phyloP scores from a whole-genome alignment of 2,329 filamentous ascomycete species.

The Apiospora malaysiana region DNA sequence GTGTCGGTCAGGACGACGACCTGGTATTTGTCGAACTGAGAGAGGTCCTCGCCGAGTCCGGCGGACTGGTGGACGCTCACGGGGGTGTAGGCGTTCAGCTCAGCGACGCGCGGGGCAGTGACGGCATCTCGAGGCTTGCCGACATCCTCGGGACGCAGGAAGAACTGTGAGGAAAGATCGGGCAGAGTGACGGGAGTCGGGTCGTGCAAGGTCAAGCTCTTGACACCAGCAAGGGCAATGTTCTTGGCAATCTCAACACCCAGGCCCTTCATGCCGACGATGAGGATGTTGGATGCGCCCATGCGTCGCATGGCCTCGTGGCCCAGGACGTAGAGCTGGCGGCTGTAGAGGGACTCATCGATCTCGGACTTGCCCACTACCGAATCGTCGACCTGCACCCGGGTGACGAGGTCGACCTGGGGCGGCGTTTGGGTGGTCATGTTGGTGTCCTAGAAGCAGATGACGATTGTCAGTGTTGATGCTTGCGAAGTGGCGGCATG shows the following conservation, averaged over 20 bases:
- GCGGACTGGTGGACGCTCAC: constrained; percentile 75
- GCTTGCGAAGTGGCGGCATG: constrained; percentile 11
- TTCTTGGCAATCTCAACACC: constrained; percentile 99
- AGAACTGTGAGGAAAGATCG: constrained; percentile 97
- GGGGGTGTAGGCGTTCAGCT: constrained; percentile 96
- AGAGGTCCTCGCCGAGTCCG: constrained; percentile 75
- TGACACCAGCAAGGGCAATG: constrained; percentile 95
- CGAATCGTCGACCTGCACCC: constrained; percentile 70
- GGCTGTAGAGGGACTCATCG: constrained; percentile 76
- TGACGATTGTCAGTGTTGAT: constrained; percentile 9
- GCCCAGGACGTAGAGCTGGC: constrained; percentile 74
- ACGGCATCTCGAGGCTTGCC: constrained; percentile 89
- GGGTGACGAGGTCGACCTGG: constrained; percentile 67
- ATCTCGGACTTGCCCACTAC: constrained; percentile 63
- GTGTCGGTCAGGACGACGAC: constrained; percentile 90
- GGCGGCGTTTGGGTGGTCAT: constrained; percentile 42
- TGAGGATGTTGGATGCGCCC: constrained; percentile 91
- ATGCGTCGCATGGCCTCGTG: constrained; percentile 98
- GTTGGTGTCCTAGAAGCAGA: constrained; percentile 51
- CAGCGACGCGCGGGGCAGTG: constrained; percentile 87
- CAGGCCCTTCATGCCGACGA: constrained; percentile 90
- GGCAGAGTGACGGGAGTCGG: constrained; percentile 82
- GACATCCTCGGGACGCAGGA: constrained; percentile 85
- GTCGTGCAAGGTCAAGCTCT: constrained; percentile 93
- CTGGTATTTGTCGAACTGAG: constrained; percentile 88